Percentiles rank a stretch among this genome's conserved stretches.
phyloP scores from a whole-genome alignment of 192 early-diverging fungal species.

The Dispira simplex region DNA sequence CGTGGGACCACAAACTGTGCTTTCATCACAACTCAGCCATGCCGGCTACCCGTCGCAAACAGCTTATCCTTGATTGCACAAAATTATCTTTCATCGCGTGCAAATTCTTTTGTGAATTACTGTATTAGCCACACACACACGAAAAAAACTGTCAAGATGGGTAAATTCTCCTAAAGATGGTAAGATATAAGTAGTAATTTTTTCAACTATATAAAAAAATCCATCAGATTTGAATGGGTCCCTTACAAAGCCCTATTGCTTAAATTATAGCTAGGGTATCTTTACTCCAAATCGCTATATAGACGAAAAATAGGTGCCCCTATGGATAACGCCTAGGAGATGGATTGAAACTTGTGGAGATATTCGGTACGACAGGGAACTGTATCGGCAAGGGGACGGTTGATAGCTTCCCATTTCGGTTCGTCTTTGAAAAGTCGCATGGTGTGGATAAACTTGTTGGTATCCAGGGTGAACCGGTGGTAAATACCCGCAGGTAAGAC shows the following conservation, averaged over 20 bases:
- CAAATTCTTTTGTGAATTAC: too few relatives aligned
- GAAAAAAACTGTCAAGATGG: too few relatives aligned
- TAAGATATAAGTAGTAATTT: too few relatives aligned
- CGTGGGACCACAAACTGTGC: too few relatives aligned
- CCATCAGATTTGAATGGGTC: too few relatives aligned
- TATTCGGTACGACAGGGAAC: constrained; percentile 37
- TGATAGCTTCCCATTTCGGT: constrained; percentile 69
- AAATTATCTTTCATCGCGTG: too few relatives aligned
- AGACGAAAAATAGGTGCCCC: not conserved
- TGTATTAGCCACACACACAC: too few relatives aligned
- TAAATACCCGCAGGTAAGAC: constrained; percentile 91
- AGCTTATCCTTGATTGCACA: too few relatives aligned
- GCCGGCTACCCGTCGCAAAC: too few relatives aligned
- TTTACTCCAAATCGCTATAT: not conserved
- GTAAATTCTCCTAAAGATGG: too few relatives aligned
- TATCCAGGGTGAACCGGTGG: constrained; percentile 89
- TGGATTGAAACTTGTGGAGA: constrained; percentile 12
- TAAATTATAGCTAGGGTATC: not conserved
- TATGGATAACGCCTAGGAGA: not conserved
- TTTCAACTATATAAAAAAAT: too few relatives aligned
- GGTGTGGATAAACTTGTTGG: constrained; percentile 69
- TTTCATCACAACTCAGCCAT: too few relatives aligned
- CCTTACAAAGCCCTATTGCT: not conserved
- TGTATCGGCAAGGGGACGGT: constrained; percentile 45
- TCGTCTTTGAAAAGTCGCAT: constrained; percentile 76